A percentile compares a stretch with the other conserved stretches of the same genome.
These are phyloP conservation scores for Cudoniella acicularis DNA, from an alignment of 495 filamentous ascomycete genomes.

Conservation along the genomic window DNA sequence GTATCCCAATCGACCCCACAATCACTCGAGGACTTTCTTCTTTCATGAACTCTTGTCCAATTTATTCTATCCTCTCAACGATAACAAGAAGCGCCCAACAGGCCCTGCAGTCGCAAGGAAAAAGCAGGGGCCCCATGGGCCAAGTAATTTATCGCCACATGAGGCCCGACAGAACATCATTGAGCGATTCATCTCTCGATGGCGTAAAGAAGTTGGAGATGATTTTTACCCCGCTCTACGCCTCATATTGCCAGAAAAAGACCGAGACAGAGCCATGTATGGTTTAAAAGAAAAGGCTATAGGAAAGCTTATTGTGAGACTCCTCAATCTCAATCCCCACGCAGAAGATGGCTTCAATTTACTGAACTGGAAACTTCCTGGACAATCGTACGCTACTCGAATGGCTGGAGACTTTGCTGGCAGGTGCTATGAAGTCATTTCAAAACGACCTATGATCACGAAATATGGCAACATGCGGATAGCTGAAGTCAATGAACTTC, in stretches of 20 bases:
- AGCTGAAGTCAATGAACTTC: conserved; percentile 80
- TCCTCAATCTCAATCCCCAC: conserved; percentile 89
- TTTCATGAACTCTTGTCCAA: conserved; percentile 74
- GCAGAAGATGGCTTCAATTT: conserved; percentile 83
- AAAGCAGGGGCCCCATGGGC: conserved; percentile 55
- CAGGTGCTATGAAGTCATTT: conserved; percentile 78
- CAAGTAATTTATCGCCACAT: conserved; percentile 63
- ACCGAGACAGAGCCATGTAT: conserved; percentile 90
- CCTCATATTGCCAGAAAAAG: conserved; percentile 89
- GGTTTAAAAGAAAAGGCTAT: conserved; percentile 91
- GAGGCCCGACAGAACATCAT: conserved; percentile 84
- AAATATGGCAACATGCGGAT: conserved; percentile 75
- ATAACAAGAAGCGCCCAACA: conserved; percentile 72
- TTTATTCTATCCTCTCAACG: conserved; percentile 84
- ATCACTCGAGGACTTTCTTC: conserved; percentile 71
- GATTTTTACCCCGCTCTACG: conserved; percentile 94
- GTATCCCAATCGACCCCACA: conserved; percentile 81
- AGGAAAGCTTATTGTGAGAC: conserved; percentile 79
- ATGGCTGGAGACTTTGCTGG: conserved; percentile 90
- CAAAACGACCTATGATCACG: conserved; percentile 76
- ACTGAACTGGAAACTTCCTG: conserved; percentile 91
- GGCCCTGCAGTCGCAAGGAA: conserved; percentile 44
- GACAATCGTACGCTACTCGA: conserved; percentile 53
- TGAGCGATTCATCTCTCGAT: conserved; percentile 81
- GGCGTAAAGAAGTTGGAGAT: conserved; percentile 81